A percentile compares a stretch with the other conserved stretches of the same genome.
phyloP scores from a whole-genome alignment of 495 filamentous ascomycete species.

The Neurospora sublineolata region DNA sequence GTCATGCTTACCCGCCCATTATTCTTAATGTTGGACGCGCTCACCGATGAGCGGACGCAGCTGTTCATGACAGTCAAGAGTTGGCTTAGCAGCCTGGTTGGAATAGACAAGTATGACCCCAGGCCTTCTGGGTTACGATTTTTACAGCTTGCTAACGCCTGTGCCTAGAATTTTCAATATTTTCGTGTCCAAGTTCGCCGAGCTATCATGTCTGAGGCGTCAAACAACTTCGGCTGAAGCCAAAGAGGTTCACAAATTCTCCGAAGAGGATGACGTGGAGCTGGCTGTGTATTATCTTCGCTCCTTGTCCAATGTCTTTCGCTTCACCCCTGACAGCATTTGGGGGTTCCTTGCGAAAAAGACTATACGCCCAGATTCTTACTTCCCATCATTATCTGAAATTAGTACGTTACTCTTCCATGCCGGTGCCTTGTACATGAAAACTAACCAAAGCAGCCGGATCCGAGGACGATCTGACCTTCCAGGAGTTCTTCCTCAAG shows the following conservation, averaged over 20 bases:
- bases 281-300: constrained; percentile 69
- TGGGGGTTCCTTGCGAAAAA: constrained; percentile 50
- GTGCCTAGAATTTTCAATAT: constrained; percentile 35
- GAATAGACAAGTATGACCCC: constrained; percentile 45
- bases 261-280: constrained; percentile 54
- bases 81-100: constrained; percentile 70
- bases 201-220: constrained; percentile 41
- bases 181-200: constrained; percentile 44
- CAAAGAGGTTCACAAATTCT: constrained; percentile 10
- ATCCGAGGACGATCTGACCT: constrained; percentile 37
- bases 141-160: not conserved
- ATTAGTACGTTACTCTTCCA: constrained; percentile 28
- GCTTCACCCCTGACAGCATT: constrained; percentile 46
- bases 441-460: constrained; percentile 26
- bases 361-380: constrained; percentile 27
- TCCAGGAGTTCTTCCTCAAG: constrained; percentile 52
- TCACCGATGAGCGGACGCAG: constrained; percentile 62
- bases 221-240: constrained; percentile 3
- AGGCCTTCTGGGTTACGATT: not conserved
- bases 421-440: not conserved
- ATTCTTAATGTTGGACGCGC: constrained; percentile 69
- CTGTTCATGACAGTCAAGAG: constrained; percentile 61
- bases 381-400: constrained; percentile 23
- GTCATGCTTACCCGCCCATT: constrained; percentile 72
- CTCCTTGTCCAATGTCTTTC: constrained; percentile 59